A percentile compares a stretch with the other conserved stretches of the same genome.
These are phyloP conservation scores for Mortierella alpina DNA, from an alignment of 192 early-diverging fungal genomes.

Conservation along the genomic window DNA sequence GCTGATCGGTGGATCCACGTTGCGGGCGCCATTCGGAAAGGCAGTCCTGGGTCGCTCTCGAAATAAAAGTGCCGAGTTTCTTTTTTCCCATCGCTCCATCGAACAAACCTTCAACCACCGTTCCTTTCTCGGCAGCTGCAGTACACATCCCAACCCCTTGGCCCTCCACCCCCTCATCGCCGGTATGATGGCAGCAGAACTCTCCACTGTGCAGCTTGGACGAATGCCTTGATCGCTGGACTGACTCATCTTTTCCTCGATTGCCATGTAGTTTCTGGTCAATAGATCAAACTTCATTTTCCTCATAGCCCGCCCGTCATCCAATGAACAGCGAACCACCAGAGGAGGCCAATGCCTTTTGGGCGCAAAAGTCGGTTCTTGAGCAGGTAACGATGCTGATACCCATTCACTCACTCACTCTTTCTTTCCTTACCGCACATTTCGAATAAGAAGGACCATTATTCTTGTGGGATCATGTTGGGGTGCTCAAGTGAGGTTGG, in stretches of 20 bases:
- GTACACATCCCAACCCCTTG: no score
- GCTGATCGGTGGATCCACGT: no score
- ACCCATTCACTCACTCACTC: no score
- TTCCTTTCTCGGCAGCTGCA: no score
- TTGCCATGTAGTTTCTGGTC: neutral
- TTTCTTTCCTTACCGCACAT: no score
- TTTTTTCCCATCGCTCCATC: neutral
- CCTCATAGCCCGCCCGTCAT: neutral
- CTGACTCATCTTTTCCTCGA: neutral
- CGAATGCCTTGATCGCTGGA: neutral
- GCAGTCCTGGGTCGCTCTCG: neutral
- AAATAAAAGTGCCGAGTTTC: neutral
- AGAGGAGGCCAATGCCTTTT: conserved; percentile 43
- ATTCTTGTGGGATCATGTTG: neutral
- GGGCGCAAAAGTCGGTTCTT: conserved; percentile 41
- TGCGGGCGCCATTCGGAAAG: neutral
- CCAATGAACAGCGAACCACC: conserved; percentile 47
- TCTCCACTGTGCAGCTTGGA: no score
- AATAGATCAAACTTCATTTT: neutral
- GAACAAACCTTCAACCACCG: no score
- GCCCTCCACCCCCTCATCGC: no score
- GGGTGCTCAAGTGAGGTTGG: neutral
- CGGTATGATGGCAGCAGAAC: no score
- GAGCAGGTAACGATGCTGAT: conserved; percentile 31
- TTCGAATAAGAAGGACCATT: no score